Evolutionary conservation across 352 stramenopile genomes (phyloP).

Genomic region (Phytophthora citrophthora): DNA sequence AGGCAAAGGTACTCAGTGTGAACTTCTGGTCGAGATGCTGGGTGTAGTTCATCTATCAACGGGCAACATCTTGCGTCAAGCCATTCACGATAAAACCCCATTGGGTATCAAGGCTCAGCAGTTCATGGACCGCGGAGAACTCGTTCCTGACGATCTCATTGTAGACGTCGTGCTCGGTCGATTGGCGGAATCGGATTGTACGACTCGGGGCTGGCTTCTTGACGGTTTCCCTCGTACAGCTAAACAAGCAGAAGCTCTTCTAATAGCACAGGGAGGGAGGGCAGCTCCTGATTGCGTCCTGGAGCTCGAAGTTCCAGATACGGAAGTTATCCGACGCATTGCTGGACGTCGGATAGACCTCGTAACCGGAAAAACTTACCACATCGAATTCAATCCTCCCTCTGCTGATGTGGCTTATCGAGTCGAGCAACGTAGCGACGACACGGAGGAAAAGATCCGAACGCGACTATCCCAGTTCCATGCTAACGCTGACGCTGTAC

Average conservation of each 20-base stretch:
- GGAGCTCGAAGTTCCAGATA: conserved; percentile 94
- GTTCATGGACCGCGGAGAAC: conserved; percentile 88
- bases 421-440: conserved; percentile 89
- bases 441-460: conserved; percentile 93
- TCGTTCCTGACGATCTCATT: conserved; percentile 94
- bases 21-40: conserved; percentile 86
- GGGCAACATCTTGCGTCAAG: conserved; percentile 92
- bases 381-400: conserved; percentile 96
- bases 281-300: conserved; percentile 85
- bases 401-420: conserved; percentile 54
- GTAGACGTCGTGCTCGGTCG: conserved; percentile 80
- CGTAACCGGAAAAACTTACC: conserved; percentile 93
- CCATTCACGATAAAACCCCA: conserved; percentile 68
- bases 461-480: conserved; percentile 89
- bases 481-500: conserved; percentile 58
- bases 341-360: conserved; percentile 95
- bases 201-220: conserved; percentile 89
- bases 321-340: conserved; percentile 95
- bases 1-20: conserved; percentile 96
- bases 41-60: conserved; percentile 93
- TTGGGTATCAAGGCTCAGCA: conserved; percentile 80
- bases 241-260: conserved; percentile 82
- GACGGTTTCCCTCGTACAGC: conserved; percentile 94
- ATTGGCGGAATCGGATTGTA: conserved; percentile 85
- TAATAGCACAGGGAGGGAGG: conserved; percentile 60